These are phyloP conservation scores for Fraxinus platypoda DNA, from an alignment of 305 asterid species.

Conservation along the genomic window DNA sequence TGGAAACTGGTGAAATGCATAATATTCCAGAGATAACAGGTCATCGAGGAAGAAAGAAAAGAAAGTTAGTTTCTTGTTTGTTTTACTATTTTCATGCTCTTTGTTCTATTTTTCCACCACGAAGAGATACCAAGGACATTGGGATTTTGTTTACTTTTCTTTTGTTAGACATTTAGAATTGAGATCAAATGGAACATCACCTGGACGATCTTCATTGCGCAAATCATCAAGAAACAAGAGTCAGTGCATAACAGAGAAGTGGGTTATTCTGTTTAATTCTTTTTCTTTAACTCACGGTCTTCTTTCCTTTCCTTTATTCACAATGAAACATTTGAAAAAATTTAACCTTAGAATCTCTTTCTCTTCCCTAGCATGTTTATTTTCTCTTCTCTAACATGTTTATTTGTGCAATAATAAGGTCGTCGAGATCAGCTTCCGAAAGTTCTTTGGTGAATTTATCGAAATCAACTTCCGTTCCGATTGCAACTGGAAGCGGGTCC, in stretches of 20 bases:
- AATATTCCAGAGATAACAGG: constrained; percentile 34
- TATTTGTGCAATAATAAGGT: constrained; percentile 42
- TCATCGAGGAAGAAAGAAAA: constrained; percentile 58
- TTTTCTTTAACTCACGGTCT: constrained; percentile 17
- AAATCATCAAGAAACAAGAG: constrained; percentile 47
- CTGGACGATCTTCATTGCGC: constrained; percentile 38
- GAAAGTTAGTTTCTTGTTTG: constrained; percentile 55
- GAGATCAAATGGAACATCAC: constrained; percentile 33
- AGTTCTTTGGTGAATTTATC: constrained; percentile 31
- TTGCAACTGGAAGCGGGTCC: constrained; percentile 44
- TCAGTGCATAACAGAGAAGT: constrained; percentile 47
- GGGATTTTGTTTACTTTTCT: constrained; percentile 12
- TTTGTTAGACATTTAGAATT: constrained; percentile 54
- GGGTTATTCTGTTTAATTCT: constrained; percentile 30
- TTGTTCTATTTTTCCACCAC: constrained; percentile 11
- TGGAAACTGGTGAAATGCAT: constrained; percentile 40
- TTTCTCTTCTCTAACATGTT: constrained; percentile 24
- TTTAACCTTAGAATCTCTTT: not conserved
- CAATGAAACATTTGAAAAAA: not conserved
- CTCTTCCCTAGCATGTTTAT: not conserved
- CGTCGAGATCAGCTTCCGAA: constrained; percentile 31
- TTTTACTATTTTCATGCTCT: constrained; percentile 20
- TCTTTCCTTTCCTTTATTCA: constrained; percentile 15
- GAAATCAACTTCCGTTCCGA: constrained; percentile 28
- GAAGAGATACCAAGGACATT: constrained; percentile 1